Evolutionary conservation across 495 filamentous ascomycete genomes (phyloP).

Genomic region (Tuber borchii): DNA sequence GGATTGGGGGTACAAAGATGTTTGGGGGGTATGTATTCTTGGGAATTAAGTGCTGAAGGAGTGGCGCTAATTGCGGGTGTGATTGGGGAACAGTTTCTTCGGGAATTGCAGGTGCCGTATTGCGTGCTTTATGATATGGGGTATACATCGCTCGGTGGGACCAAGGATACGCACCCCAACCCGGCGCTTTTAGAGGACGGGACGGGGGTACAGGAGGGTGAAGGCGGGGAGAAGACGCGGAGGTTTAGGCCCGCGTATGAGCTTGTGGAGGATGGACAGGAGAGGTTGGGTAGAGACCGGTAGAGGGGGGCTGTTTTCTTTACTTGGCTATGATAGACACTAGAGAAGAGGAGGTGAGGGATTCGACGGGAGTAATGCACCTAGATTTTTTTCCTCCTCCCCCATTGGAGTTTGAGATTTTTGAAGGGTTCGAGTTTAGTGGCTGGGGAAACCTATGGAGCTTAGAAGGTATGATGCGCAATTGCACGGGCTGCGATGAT

Average conservation of each 20-base stretch:
- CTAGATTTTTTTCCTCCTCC: neutral
- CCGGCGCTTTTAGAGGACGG: slow-evolving; percentile 52
- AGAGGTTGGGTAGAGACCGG: slow-evolving; percentile 72
- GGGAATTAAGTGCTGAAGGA: slow-evolving; percentile 8
- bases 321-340: neutral
- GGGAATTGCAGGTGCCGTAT: slow-evolving; percentile 68
- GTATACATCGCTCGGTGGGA: slow-evolving; percentile 82
- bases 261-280: slow-evolving; percentile 72
- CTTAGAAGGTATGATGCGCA: neutral
- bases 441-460: neutral
- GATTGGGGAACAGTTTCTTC: slow-evolving; percentile 59
- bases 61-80: neutral
- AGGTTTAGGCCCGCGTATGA: slow-evolving; percentile 79
- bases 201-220: slow-evolving; percentile 41
- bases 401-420: neutral
- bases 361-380: neutral
- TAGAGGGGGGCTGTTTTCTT: slow-evolving; percentile 5
- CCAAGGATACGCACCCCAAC: slow-evolving; percentile 84
- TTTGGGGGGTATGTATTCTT: slow-evolving; percentile 65
- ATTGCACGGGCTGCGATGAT: neutral
- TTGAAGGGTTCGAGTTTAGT: neutral
- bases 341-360: neutral
- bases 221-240: slow-evolving; percentile 37
- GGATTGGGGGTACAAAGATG: slow-evolving; percentile 94
- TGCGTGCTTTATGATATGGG: slow-evolving; percentile 79